These are phyloP conservation scores for Rhizomucor pusillus DNA, from an alignment of 371 early-diverging fungal genomes.

Conservation along the genomic window DNA sequence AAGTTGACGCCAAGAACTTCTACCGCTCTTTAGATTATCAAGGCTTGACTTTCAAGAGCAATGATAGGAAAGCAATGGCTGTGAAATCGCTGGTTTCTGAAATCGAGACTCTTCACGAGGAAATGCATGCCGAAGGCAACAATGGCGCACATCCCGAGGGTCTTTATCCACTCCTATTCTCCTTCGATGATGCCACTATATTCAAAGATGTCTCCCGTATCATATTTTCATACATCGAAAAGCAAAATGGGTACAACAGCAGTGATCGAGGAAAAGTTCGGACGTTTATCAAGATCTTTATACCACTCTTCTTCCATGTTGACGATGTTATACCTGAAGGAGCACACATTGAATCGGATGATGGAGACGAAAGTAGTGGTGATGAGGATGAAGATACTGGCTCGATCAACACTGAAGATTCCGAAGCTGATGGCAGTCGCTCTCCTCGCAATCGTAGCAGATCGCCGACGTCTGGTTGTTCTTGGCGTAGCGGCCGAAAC, in stretches of 20 bases:
- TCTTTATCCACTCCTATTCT: constrained; percentile 63
- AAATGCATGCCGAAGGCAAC: constrained; percentile 30
- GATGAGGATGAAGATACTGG: constrained; percentile 39
- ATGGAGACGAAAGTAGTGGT: constrained; percentile 26
- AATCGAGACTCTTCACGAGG: constrained; percentile 70
- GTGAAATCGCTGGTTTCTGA: constrained; percentile 76
- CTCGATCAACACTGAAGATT: constrained; percentile 38
- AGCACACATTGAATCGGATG: constrained; percentile 21
- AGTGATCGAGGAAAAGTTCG: constrained; percentile 68
- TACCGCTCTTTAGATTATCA: constrained; percentile 97
- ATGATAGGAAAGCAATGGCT: constrained; percentile 81
- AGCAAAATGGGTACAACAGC: constrained; percentile 49
- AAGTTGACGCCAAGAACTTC: constrained; percentile 90
- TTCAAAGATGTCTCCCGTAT: constrained; percentile 65
- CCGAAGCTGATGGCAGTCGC: constrained; percentile 28
- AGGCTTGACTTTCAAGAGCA: constrained; percentile 82
- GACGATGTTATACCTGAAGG: constrained; percentile 36
- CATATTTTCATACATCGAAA: constrained; percentile 51
- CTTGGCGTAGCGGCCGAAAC: constrained; percentile 21
- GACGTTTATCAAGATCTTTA: constrained; percentile 66
- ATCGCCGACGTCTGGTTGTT: constrained; percentile 10
- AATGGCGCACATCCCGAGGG: constrained; percentile 8
- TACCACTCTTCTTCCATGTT: constrained; percentile 68
- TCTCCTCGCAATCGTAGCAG: constrained; percentile 30
- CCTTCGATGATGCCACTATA: constrained; percentile 55